Conservation (phyloP, 1,139 yeast species). For the Diutina pseudorugosa region DNA sequence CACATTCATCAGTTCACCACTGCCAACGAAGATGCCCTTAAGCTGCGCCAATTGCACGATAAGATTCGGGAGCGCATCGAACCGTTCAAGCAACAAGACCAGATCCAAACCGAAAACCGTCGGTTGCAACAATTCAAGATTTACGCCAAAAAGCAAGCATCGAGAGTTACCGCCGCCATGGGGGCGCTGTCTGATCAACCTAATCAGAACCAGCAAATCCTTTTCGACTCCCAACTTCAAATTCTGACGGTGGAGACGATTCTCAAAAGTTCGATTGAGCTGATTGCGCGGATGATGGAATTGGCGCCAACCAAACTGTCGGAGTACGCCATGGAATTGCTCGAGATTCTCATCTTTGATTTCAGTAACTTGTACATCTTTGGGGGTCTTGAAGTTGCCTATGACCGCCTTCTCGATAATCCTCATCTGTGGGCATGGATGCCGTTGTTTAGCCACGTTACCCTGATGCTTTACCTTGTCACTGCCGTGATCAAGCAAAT, state of each 20-base stretch:
- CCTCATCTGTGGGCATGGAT: slow-evolving; percentile 20
- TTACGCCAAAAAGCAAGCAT: slow-evolving; percentile 1
- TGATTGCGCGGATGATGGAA: slow-evolving; percentile 69
- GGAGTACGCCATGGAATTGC: slow-evolving; percentile 51
- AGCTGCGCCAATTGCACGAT: not conserved
- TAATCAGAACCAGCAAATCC: not conserved
- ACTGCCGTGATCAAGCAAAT: slow-evolving; percentile 65
- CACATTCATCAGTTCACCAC: slow-evolving; percentile 39
- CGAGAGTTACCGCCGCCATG: not conserved
- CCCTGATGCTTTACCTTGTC: slow-evolving; percentile 52
- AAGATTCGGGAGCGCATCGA: not conserved
- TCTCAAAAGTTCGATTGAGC: slow-evolving; percentile 64
- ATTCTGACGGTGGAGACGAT: slow-evolving; percentile 45
- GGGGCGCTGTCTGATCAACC: not conserved
- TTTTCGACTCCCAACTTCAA: not conserved
- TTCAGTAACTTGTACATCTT: slow-evolving; percentile 68
- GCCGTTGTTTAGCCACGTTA: slow-evolving; percentile 45
- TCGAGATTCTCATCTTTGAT: slow-evolving; percentile 56
- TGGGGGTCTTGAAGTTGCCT: slow-evolving; percentile 62
- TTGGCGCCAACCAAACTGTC: slow-evolving; percentile 53
- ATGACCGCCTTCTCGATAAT: slow-evolving; percentile 19
- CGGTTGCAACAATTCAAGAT: slow-evolving; percentile 4
- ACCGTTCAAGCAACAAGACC: not conserved
- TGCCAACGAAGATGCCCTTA: slow-evolving; percentile 38
- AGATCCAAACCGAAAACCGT: not conserved